These are phyloP conservation scores for Arachis monticola DNA, from an alignment of 331 rosid genomes.

Conservation along the genomic window DNA sequence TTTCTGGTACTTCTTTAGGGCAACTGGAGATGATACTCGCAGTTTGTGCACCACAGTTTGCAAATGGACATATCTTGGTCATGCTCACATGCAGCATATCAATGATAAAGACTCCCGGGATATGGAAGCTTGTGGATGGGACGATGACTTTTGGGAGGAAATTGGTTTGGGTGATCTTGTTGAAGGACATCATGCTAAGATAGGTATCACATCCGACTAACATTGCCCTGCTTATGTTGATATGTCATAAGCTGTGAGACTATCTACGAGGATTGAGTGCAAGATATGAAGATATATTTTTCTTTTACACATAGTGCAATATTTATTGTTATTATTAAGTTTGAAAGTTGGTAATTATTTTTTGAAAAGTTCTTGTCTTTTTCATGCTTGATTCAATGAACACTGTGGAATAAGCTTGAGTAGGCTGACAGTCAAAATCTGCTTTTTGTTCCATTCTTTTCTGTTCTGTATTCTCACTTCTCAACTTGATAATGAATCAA, in stretches of 20 bases:
- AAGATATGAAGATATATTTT: background rate
- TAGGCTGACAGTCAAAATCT: constrained; percentile 20
- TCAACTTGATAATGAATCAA: constrained; percentile 51
- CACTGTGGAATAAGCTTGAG: constrained; percentile 12
- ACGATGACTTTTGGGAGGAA: constrained; percentile 98
- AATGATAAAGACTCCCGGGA: constrained; percentile 70
- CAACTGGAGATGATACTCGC: constrained; percentile 96
- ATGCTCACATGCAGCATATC: constrained; percentile 86
- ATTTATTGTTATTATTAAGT: constrained; percentile 30
- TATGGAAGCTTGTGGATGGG: constrained; percentile 99
- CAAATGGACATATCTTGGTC: constrained; percentile 99
- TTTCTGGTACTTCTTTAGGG: constrained; percentile 56
- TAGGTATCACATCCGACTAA: constrained; percentile 57
- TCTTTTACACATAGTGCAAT: background rate
- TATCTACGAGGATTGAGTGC: constrained; percentile 11
- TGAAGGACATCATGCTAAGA: constrained; percentile 95
- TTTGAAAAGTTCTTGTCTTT: constrained; percentile 11
- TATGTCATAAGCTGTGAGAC: constrained; percentile 25
- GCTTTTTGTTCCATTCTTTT: constrained; percentile 24
- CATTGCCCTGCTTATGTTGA: constrained; percentile 27
- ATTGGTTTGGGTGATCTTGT: constrained; percentile 95
- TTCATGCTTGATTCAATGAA: constrained; percentile 30
- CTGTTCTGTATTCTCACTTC: constrained; percentile 41
- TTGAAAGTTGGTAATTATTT: constrained; percentile 16
- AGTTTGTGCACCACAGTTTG: constrained; percentile 97